Base-by-base conservation (phyloP, 768 basidiomycete genomes). In the Basidioascus undulatus region DNA sequence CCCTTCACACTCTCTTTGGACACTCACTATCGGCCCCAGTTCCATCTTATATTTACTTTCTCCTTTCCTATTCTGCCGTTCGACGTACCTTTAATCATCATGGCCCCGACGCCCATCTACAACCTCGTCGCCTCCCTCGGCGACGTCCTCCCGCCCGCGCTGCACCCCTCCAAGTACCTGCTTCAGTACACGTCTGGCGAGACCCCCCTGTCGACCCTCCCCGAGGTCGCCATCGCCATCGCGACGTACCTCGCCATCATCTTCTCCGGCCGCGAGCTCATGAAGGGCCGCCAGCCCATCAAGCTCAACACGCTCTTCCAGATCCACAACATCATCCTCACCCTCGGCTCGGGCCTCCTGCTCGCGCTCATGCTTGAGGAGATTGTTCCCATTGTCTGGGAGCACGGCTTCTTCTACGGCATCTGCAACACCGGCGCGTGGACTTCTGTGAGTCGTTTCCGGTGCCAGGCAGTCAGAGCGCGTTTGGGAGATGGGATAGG, bases 291-390 rank as follows among this genome's bases (percentile, higher is more conserved):
- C 37, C 62, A 68, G 51, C 67, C 84, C 8, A 65, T 68, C 51
- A 76, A 44, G 45, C 51, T 50, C 53, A 57, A 51, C 51, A 54
- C 43, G 28, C 55, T 44, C 54, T 60, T 61, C 61, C 49, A 51
- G 55, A 46, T 61, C 31, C 92, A 98, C 64, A 98, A 98, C 58
- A 62, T 83, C 46, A 61, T 92, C 57, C 69, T 98, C 47, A 80
- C 80, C 47, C 55, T 65, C 35, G 87, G 86, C 26, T 87, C 82
- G 45, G 64, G 67, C n/a, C 59, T 94, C 32, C 65, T 98, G 23
- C 71, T 98, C 31, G 64, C 63, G n/a, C 65, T 92, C 25, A 87
- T 92, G 71, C 57, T 80, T 25, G 87, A 96, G 59, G 87, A 94
- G 61, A 76, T 92, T 35, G 39, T 76, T 8, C 89, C 86, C 18